Conservation (phyloP, 1,139 yeast species). For the Kodamaea plutei region DNA sequence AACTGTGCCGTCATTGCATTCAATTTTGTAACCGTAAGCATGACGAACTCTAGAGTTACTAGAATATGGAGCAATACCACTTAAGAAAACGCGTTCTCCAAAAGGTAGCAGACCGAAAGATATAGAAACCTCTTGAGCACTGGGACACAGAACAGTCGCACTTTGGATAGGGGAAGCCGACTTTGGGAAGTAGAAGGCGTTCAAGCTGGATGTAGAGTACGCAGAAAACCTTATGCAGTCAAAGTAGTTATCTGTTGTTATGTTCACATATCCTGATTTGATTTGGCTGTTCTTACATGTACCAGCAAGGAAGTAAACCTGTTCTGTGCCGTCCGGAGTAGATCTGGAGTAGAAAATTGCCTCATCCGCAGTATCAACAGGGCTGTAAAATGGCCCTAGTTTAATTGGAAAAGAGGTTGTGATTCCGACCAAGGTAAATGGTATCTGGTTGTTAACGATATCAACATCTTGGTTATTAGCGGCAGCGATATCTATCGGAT, state of each 20-base stretch:
- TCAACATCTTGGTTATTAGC: slow-evolving; percentile 10
- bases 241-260: slow-evolving; percentile 12
- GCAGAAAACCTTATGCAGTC: slow-evolving; percentile 15
- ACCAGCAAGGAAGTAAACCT: slow-evolving; percentile 14
- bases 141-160: slow-evolving; percentile 8
- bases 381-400: slow-evolving; percentile 14
- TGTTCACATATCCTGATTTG: slow-evolving; percentile 11
- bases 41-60: slow-evolving; percentile 10
- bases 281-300: slow-evolving; percentile 14
- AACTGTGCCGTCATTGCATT: slow-evolving; percentile 14
- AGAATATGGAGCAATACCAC: slow-evolving; percentile 14
- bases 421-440: slow-evolving; percentile 14
- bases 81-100: slow-evolving; percentile 14
- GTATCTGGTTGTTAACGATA: slow-evolving; percentile 5
- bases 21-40: slow-evolving; percentile 11
- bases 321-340: slow-evolving; percentile 15
- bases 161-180: slow-evolving; percentile 5
- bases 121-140: slow-evolving; percentile 8
- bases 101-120: slow-evolving; percentile 10
- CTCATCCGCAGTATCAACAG: slow-evolving; percentile 9
- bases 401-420: slow-evolving; percentile 10
- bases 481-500: slow-evolving; percentile 12
- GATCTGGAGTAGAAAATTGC: slow-evolving; percentile 17
- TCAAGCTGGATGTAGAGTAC: slow-evolving; percentile 12
- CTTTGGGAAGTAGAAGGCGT: slow-evolving; percentile 17